Conservation (phyloP, 768 basidiomycete genomes). For the Calocybe gangraenosa region DNA sequence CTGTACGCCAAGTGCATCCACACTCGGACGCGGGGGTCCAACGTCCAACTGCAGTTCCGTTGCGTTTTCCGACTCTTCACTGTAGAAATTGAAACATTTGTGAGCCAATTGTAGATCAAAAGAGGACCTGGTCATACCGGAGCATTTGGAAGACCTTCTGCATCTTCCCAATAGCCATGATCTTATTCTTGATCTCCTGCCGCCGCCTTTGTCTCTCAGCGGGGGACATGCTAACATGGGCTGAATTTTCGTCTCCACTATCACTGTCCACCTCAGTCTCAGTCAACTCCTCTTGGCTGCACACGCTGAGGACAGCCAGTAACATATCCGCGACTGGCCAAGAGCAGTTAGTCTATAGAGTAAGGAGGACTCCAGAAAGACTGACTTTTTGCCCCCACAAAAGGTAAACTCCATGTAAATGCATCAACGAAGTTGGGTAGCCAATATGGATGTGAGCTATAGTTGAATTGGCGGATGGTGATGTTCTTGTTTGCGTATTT, state of each 20-base stretch:
- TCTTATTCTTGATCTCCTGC: slow-evolving; percentile 90
- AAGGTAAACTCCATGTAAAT: slow-evolving; percentile 97
- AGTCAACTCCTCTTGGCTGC: slow-evolving; percentile 88
- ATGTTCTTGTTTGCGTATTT: slow-evolving; percentile 97
- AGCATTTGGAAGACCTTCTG: slow-evolving; percentile 86
- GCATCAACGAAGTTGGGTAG: slow-evolving; percentile 97
- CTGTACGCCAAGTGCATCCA: slow-evolving; percentile 61
- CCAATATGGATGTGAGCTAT: slow-evolving; percentile 87
- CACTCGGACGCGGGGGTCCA: slow-evolving; percentile 19
- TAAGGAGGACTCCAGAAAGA: background rate
- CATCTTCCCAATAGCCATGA: slow-evolving; percentile 89
- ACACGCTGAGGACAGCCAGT: slow-evolving; percentile 89
- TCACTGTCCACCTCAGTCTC: slow-evolving; percentile 44
- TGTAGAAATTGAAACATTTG: slow-evolving; percentile 21
- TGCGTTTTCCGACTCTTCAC: slow-evolving; percentile 77
- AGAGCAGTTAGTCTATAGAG: background rate
- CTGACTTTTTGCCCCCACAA: slow-evolving; percentile 95
- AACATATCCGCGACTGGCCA: slow-evolving; percentile 92
- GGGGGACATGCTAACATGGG: slow-evolving; percentile 26
- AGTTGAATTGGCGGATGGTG: slow-evolving; percentile 87
- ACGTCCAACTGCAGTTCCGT: slow-evolving; percentile 53
- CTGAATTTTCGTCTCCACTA: slow-evolving; percentile 28
- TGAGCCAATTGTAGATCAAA: background rate
- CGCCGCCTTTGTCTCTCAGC: slow-evolving; percentile 49
- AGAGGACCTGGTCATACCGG: slow-evolving; percentile 47